These are phyloP conservation scores for Sclerotinia minor DNA, from an alignment of 2,329 filamentous ascomycete species.

Conservation along the genomic window DNA sequence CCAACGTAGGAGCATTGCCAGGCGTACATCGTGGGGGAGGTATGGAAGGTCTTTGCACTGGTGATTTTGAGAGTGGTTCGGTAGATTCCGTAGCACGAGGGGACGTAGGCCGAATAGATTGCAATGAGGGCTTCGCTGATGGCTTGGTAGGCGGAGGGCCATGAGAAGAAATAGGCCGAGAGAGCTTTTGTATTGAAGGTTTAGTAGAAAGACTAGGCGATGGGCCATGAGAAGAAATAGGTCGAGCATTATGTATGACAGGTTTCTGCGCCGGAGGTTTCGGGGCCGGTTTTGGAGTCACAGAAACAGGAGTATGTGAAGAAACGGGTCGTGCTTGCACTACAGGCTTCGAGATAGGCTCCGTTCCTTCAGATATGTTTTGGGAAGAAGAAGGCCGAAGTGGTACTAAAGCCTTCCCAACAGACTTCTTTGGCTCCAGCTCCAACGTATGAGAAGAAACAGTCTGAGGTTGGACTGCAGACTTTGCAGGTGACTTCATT, in stretches of 20 bases:
- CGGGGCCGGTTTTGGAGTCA: background rate
- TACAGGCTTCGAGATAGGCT: background rate
- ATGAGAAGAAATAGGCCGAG: background rate
- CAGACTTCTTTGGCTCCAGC: constrained; percentile 16
- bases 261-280: constrained; percentile 8
- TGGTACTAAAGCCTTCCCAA: background rate
- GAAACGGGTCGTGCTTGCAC: background rate
- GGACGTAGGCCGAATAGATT: constrained; percentile 4
- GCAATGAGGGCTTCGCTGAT: background rate
- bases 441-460: constrained; percentile 29
- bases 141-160: background rate
- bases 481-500: background rate
- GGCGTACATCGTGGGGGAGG: background rate
- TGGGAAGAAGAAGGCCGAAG: background rate
- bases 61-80: background rate
- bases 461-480: background rate
- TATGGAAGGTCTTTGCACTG: background rate
- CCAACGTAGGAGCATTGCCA: background rate
- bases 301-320: background rate
- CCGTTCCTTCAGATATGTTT: background rate
- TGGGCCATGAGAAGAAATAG: constrained; percentile 1
- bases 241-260: constrained; percentile 1
- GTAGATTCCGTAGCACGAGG: constrained; percentile 1
- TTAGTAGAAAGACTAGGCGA: background rate
- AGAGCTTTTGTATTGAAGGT: background rate